These are phyloP conservation scores for Tricholoma matsutake DNA, from an alignment of 768 basidiomycete genomes.

Conservation along the genomic window DNA sequence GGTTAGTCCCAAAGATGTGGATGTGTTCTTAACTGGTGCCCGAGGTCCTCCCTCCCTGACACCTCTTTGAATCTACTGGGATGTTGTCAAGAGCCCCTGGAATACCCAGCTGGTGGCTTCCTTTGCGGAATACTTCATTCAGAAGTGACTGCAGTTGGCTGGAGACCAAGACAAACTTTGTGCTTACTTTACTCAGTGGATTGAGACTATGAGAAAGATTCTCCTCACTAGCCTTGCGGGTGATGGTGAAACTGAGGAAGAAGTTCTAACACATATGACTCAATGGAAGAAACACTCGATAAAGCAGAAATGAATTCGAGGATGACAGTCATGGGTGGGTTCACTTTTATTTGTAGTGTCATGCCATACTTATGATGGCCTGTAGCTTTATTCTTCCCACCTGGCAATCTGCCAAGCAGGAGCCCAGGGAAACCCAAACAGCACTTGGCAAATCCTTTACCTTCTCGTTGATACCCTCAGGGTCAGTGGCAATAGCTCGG, in stretches of 20 bases:
- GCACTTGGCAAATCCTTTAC: slow-evolving; percentile 1
- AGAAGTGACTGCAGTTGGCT: background rate
- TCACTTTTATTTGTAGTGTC: background rate
- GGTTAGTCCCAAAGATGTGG: no score
- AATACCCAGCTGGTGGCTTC: no score
- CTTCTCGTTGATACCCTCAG: background rate
- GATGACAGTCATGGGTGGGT: background rate
- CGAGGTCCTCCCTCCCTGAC: no score
- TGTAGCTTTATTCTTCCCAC: background rate
- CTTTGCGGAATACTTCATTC: background rate
- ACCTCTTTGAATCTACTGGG: no score
- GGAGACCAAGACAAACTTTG: background rate
- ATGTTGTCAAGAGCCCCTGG: no score
- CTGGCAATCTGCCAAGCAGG: background rate
- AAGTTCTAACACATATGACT: background rate
- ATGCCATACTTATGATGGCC: no score
- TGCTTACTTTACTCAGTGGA: background rate
- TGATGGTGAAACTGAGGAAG: background rate
- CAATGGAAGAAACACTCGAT: background rate
- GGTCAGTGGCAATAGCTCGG: background rate
- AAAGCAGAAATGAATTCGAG: background rate
- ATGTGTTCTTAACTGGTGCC: no score
- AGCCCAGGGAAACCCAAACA: background rate
- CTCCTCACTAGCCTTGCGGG: background rate
- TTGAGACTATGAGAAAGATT: slow-evolving; percentile 1